Conservation (phyloP, 2,329 filamentous ascomycete genomes). For the Diaporthe sp. region DNA sequence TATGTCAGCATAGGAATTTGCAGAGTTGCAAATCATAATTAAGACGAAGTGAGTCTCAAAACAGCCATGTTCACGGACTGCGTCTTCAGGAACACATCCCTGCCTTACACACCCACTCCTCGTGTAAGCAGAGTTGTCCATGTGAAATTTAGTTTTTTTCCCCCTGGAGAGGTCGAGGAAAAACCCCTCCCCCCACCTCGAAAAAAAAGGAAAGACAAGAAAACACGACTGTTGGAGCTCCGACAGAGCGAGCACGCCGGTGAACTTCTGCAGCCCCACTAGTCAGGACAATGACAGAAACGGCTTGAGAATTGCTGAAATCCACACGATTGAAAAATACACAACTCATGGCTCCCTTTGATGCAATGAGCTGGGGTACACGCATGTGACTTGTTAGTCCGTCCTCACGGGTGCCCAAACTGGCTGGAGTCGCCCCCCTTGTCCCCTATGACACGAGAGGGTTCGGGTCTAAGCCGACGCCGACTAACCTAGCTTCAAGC, state of each 20-base stretch:
- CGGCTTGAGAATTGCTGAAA: not conserved
- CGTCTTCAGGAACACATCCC: too few species aligned
- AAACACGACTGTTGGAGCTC: not conserved
- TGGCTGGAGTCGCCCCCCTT: too few species aligned
- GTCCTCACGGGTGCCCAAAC: not conserved
- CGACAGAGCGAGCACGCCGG: not conserved
- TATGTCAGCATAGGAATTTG: not conserved
- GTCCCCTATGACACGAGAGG: not conserved
- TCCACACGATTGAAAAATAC: too few species aligned
- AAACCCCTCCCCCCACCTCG: too few species aligned
- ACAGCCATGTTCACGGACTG: not conserved
- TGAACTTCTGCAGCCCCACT: not conserved
- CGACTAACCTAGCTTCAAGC: not conserved
- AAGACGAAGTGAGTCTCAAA: not conserved
- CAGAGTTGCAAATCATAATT: not conserved
- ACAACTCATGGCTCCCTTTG: not conserved
- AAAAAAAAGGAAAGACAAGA: not conserved
- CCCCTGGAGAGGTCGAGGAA: too few species aligned
- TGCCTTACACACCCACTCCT: not conserved
- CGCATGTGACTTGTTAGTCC: not conserved
- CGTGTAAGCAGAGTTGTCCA: not conserved
- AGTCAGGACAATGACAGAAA: not conserved
- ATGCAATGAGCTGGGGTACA: not conserved
- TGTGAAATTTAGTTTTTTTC: too few species aligned
- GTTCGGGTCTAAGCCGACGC: not conserved